Evolutionary conservation across 2,329 filamentous ascomycete species (phyloP), one percentile per base, ranked within the genome.

Genomic region (Apiospora phragmitis): DNA sequence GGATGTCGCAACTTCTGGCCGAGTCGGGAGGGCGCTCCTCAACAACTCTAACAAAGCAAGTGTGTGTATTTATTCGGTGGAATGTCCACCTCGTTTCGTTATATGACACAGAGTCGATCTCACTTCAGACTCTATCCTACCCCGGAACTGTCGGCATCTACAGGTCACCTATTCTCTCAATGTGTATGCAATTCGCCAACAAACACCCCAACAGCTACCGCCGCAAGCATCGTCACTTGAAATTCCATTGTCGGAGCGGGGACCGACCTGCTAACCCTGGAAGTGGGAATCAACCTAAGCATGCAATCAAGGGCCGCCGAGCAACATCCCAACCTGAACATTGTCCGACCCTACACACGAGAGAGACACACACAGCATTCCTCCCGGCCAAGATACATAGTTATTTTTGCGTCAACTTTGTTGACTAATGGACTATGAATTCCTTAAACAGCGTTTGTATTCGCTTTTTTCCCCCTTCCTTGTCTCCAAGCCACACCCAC

Each of bases 11-110:
- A 35, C 26, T n/a, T 59, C 16, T n/a, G 29, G 51, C 11, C 35
- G 51, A 59, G 51, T 59, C 51, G 29, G 29, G 29, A 16, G 29
- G 51, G 29, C 35, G 51, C 7, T 59, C 51, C n/a, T n/a, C 51
- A 59, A 35, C 51, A 59, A 59, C 51, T 59, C 51, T 35, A 59
- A 59, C 26, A n/a, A 51, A 59, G 14, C 18, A 26, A n/a, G 21
- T 47, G 49, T 59, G 51, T 32, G 26, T 59, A 59, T 59, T 59
- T 59, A 59, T 59, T 59, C 51, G 21, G 35, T 59, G 29, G 51
- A 59, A 59, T 59, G 51, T 59, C 51, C 51, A 59, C 51, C 51
- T 11, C 51, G 51, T 59, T 59, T 59, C 51, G 51, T 59, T 59
- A 11, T 24, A 59, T 59, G 51, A 59, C 51, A 59, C 29, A 59